Base-by-base conservation (phyloP, 768 basidiomycete genomes). In the Pisolithus sp. region DNA sequence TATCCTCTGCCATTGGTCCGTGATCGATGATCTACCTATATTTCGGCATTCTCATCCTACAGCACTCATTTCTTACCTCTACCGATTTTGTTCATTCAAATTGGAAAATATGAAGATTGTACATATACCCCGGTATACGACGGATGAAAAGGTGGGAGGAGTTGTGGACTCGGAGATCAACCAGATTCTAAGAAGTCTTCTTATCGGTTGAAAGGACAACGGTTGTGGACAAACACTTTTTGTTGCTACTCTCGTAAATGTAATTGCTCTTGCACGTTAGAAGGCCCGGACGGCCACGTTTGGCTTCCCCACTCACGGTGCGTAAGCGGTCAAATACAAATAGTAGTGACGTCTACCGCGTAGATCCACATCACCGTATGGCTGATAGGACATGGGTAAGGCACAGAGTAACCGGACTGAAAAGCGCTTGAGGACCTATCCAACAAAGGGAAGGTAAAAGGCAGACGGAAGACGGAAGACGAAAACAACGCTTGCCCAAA, bases 401-500 rank as follows among this genome's bases (percentile, higher is more conserved):
- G 34, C 12, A 34, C 34, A 34, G 34, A 13, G 34, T 13, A n/a
- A 13, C 12, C 13, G 12, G 34, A 34, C 34, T 15, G 34, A 15
- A n/a, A 34, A 15, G 31, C 4, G 34, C 34, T 15, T 13, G 34
- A 15, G 15, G 13, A 34, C 13, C 12, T 34, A 13, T 15, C 34
- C 34, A 46, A 10, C 28, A 12, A 28, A 12, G 46, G 49, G 34
- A 34, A 34, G 13, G 34, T 34, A 12, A 31, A 34, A 55, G 47
- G 51, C 49, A 53, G 55, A 21, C 55, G 41, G 42, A 36, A 4
- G 42, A 46, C 13, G 34, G 12, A 57, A 47, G 46, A 62, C 40
- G 34, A 5, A 41, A 21, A 41, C 53, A 52, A 57, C 50, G 28
- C 46, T 23, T 49, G 17, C 56, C 48, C 34, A 56, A 57, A 34